Evolutionary conservation across 148 eudicot genomes (phyloP).

Genomic region (Mesembryanthemum crystallinum): DNA sequence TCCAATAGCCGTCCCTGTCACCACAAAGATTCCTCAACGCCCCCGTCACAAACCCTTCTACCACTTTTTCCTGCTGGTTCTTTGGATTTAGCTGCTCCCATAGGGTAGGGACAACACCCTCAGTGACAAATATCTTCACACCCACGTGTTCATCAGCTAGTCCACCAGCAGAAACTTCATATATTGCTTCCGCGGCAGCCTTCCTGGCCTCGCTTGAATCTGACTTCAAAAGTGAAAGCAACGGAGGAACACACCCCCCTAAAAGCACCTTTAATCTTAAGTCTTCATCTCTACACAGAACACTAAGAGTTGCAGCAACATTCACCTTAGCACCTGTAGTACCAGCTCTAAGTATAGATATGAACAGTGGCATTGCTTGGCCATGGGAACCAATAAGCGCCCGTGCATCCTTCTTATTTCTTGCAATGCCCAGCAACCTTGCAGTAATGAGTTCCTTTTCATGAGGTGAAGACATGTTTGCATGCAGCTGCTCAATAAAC

Average conservation of each 20-base stretch:
- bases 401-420: conserved; percentile 55
- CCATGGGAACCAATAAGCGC: conserved; percentile 67
- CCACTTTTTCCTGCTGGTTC: conserved; percentile 60
- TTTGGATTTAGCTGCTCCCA: conserved; percentile 67
- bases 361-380: conserved; percentile 79
- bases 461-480: conserved; percentile 53
- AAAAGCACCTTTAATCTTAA: conserved; percentile 69
- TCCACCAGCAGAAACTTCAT: conserved; percentile 74
- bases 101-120: conserved; percentile 77
- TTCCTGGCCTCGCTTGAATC: conserved; percentile 57
- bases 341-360: conserved; percentile 69
- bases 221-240: conserved; percentile 74
- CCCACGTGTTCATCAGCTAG: conserved; percentile 74
- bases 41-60: conserved; percentile 78
- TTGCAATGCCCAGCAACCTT: conserved; percentile 56
- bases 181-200: conserved; percentile 78
- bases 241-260: conserved; percentile 76
- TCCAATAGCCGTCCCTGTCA: conserved; percentile 81
- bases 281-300: conserved; percentile 65
- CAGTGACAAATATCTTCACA: conserved; percentile 69
- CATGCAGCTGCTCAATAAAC: conserved; percentile 71
- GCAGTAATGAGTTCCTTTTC: conserved; percentile 76
- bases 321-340: conserved; percentile 60
- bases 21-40: conserved; percentile 79
- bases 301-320: conserved; percentile 56